A percentile compares a stretch with the other conserved stretches of the same genome.
These are phyloP conservation scores for Geranomyces variabilis DNA, from an alignment of 192 early-diverging fungal species.

Conservation along the genomic window DNA sequence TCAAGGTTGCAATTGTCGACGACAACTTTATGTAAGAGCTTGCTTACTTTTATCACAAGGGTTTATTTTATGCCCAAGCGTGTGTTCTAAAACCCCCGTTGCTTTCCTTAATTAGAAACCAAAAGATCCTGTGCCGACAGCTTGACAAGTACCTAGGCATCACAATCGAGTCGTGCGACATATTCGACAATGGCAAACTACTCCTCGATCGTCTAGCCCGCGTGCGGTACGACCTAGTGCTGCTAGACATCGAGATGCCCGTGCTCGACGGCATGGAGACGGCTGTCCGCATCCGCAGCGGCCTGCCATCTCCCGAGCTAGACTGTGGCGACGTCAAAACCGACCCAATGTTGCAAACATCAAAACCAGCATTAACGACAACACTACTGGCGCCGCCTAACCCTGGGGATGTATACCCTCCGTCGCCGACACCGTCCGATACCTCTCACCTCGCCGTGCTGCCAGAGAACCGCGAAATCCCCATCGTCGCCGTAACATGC, in stretches of 20 bases:
- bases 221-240: constrained; percentile 58
- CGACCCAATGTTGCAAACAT: constrained; percentile 31
- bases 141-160: constrained; percentile 56
- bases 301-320: constrained; percentile 22
- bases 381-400: neutral
- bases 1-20: constrained; percentile 63
- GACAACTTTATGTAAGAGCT: constrained; percentile 58
- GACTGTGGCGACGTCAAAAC: neutral
- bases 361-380: neutral
- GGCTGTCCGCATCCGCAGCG: constrained; percentile 55
- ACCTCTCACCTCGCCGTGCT: constrained; percentile 25
- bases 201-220: constrained; percentile 52
- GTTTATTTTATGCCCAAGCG: too few relatives aligned
- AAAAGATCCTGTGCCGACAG: constrained; percentile 55
- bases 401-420: neutral
- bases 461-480: constrained; percentile 54
- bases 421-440: constrained; percentile 1
- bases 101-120: constrained; percentile 39
- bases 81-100: neutral
- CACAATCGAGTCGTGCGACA: constrained; percentile 45
- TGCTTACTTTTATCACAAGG: neutral
- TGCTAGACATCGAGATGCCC: constrained; percentile 60
- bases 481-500: constrained; percentile 71
- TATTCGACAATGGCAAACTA: constrained; percentile 53
- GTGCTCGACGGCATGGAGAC: constrained; percentile 64